phyloP scores from a whole-genome alignment of 2,329 filamentous ascomycete species.

The Talaromyces sp. region DNA sequence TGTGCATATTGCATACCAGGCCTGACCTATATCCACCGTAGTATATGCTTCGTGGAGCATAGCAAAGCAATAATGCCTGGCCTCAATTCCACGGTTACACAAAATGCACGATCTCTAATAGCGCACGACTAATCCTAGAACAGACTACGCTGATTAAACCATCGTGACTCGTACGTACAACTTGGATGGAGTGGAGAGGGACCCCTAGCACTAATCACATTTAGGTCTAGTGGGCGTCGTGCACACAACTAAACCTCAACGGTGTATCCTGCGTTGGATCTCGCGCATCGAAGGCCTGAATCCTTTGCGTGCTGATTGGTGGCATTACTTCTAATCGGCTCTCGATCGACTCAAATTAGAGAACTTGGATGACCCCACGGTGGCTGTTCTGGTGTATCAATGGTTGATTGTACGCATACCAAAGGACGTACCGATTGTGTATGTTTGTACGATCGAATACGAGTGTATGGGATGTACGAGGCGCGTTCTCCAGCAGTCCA shows the following conservation, averaged over 20 bases:
- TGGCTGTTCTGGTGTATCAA: not conserved
- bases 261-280: not conserved
- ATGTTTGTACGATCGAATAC: not conserved
- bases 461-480: too few relatives aligned
- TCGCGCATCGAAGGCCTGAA: not conserved
- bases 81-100: not conserved
- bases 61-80: not conserved
- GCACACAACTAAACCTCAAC: not conserved
- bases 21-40: not conserved
- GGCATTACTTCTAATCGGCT: not conserved
- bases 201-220: not conserved
- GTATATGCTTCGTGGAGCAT: not conserved
- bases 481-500: not conserved
- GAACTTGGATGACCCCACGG: not conserved
- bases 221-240: not conserved
- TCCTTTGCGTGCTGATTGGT: not conserved
- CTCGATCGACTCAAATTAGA: constrained; percentile 1
- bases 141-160: not conserved
- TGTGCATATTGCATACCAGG: not conserved
- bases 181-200: not conserved
- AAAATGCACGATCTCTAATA: not conserved
- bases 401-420: not conserved
- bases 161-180: too few relatives aligned
- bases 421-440: not conserved
- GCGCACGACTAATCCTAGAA: not conserved